phyloP scores from a whole-genome alignment of 139 green algal species.

The Gonium pectorale region DNA sequence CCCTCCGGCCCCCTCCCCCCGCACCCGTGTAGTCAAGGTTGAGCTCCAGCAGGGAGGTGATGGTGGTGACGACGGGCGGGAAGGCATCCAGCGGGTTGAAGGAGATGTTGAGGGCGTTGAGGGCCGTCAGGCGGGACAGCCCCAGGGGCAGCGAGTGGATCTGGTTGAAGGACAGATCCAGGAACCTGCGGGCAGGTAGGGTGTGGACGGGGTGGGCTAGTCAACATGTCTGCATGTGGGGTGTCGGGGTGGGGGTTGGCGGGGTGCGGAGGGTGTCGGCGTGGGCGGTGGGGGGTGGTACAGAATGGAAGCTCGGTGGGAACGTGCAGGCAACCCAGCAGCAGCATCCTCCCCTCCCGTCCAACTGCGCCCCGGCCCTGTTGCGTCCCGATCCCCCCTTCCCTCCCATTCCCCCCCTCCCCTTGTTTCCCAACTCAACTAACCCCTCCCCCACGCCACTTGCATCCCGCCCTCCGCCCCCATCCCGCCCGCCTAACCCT shows the following conservation, averaged over 20 bases:
- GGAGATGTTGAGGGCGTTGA: conserved; percentile 61
- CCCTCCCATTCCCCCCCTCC: no score
- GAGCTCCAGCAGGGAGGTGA: conserved; percentile 67
- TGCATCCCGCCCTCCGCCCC: neutral
- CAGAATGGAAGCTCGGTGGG: no score
- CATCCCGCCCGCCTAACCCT: neutral
- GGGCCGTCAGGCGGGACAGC: conserved; percentile 24
- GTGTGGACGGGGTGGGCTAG: conserved; percentile 25
- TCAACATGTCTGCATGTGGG: no score
- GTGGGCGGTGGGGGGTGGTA: no score
- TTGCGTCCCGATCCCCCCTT: no score
- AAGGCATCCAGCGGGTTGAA: conserved; percentile 67
- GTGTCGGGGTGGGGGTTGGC: neutral
- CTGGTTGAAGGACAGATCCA: conserved; percentile 62
- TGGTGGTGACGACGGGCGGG: conserved; percentile 51
- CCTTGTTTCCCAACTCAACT: no score
- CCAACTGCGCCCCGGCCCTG: no score
- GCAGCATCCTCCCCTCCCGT: no score
- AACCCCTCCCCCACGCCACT: neutral
- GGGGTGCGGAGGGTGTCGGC: no score
- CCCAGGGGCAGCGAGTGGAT: conserved; percentile 33
- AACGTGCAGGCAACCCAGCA: no score
- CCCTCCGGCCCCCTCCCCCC: neutral
- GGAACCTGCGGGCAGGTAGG: conserved; percentile 51
- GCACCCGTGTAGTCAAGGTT: conserved; percentile 70